Evolutionary conservation across 306 rosid species (phyloP).

Genomic region (Malus asiatica): DNA sequence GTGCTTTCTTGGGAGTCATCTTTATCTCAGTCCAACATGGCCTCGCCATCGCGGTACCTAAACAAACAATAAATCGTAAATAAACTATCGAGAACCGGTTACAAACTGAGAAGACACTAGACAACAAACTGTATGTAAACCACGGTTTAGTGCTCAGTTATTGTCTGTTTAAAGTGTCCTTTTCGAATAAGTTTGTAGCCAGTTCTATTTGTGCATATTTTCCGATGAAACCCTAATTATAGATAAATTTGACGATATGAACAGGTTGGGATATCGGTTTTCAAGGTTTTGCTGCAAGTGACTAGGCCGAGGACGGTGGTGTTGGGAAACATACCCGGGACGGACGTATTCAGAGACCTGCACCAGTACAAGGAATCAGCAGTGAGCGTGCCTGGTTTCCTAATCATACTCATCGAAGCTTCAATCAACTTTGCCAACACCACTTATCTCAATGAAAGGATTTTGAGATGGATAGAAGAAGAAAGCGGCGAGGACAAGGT

Average conservation of each 20-base stretch:
- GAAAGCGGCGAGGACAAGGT: slow-evolving; percentile 36
- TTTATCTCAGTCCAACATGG: slow-evolving; percentile 80
- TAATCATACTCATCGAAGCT: slow-evolving; percentile 83
- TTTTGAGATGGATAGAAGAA: slow-evolving; percentile 83
- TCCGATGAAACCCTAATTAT: background rate
- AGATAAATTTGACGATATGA: background rate
- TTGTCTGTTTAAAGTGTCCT: background rate
- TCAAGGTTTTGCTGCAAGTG: slow-evolving; percentile 72
- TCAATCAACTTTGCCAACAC: slow-evolving; percentile 87
- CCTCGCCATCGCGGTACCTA: slow-evolving; percentile 79
- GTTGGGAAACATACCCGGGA: slow-evolving; percentile 78
- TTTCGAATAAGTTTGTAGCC: background rate
- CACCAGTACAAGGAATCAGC: slow-evolving; percentile 74
- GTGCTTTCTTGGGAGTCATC: slow-evolving; percentile 78
- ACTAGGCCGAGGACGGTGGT: slow-evolving; percentile 82
- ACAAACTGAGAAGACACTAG: background rate
- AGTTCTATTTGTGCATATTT: background rate
- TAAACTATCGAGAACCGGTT: too few species aligned
- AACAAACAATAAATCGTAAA: background rate
- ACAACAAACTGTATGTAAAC: background rate
- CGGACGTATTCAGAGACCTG: slow-evolving; percentile 66
- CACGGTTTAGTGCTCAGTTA: too few species aligned
- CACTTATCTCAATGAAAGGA: slow-evolving; percentile 84
- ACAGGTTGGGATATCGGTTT: slow-evolving; percentile 76
- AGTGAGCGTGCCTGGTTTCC: slow-evolving; percentile 58